A percentile compares a stretch with the other conserved stretches of the same genome.
Evolutionary conservation across 2,329 filamentous ascomycete genomes (phyloP).

Genomic region (Trichoderma arundinaceum): DNA sequence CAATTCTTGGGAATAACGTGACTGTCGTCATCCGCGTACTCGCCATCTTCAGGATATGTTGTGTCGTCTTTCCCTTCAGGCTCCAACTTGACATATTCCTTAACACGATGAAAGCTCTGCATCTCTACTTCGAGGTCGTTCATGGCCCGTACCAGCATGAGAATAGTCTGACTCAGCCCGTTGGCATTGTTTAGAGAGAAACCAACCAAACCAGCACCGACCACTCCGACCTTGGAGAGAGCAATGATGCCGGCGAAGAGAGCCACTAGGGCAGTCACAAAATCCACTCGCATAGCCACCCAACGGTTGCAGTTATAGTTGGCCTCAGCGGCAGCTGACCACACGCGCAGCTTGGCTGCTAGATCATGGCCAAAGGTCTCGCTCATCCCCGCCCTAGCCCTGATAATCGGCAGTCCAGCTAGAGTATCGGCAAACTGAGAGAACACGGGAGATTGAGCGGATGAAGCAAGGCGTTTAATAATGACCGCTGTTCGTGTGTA

Average conservation of each 20-base stretch:
- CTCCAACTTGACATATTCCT: constrained; percentile 55
- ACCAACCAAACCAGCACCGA: constrained; percentile 59
- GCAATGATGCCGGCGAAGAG: constrained; percentile 60
- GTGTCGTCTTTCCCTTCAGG: constrained; percentile 53
- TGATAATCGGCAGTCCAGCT: constrained; percentile 57
- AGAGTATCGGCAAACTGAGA: constrained; percentile 62
- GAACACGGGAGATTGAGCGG: constrained; percentile 60
- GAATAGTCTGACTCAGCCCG: constrained; percentile 58
- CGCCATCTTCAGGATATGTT: constrained; percentile 46
- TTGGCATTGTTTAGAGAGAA: constrained; percentile 63
- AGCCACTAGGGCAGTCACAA: constrained; percentile 59
- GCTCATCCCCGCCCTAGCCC: constrained; percentile 56
- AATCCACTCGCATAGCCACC: constrained; percentile 60
- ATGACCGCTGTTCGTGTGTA: constrained; percentile 57
- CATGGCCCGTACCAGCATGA: constrained; percentile 58
- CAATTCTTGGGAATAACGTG: constrained; percentile 50
- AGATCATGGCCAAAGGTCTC: constrained; percentile 55
- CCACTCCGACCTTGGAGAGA: constrained; percentile 52
- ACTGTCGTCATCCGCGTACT: constrained; percentile 49
- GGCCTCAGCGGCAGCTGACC: constrained; percentile 54
- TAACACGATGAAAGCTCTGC: constrained; percentile 59
- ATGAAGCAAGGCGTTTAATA: constrained; percentile 53
- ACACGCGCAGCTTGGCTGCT: constrained; percentile 56
- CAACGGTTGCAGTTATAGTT: constrained; percentile 63
- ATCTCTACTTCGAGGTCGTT: constrained; percentile 64